A percentile compares a stretch with the other conserved stretches of the same genome.
phyloP scores from a whole-genome alignment of 202 grass and related monocot species.

The Carex arenaria region DNA sequence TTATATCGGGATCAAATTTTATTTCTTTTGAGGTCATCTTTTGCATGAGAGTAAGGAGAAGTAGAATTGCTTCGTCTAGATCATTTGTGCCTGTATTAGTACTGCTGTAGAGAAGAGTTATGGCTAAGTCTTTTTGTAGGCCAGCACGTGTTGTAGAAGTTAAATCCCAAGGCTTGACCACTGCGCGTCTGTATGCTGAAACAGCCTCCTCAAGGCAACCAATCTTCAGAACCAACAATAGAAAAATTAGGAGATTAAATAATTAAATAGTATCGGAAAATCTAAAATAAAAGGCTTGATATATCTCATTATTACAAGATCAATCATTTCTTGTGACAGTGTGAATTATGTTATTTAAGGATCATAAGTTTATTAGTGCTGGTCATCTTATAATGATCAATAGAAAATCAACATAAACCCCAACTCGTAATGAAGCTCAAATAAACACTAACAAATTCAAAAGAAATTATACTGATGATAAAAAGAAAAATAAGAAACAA shows the following conservation, averaged over 20 bases:
- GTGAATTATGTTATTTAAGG: neutral
- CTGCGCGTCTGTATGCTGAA: slow-evolving; percentile 55
- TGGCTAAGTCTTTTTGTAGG: slow-evolving; percentile 77
- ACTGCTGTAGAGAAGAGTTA: slow-evolving; percentile 78
- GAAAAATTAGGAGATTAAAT: neutral
- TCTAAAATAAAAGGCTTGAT: neutral
- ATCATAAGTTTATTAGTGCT: neutral
- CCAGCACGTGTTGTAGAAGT: slow-evolving; percentile 54
- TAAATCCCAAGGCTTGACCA: slow-evolving; percentile 80
- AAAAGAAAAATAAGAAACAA: neutral
- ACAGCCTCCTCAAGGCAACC: slow-evolving; percentile 83
- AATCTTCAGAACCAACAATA: slow-evolving; percentile 20
- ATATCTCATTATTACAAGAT: neutral
- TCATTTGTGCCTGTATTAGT: slow-evolving; percentile 41
- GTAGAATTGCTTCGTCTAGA: slow-evolving; percentile 72
- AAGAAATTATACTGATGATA: neutral
- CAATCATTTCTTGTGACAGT: neutral
- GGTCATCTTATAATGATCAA: neutral
- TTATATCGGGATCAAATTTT: slow-evolving; percentile 77
- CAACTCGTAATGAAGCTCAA: neutral
- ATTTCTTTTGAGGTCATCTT: slow-evolving; percentile 71
- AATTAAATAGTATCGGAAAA: neutral
- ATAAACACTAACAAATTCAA: neutral
- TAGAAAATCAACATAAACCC: neutral
- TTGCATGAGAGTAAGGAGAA: slow-evolving; percentile 72